Percentiles rank a stretch among this genome's conserved stretches.
phyloP scores from a whole-genome alignment of 192 early-diverging fungal species.

The Backusella australiensis region DNA sequence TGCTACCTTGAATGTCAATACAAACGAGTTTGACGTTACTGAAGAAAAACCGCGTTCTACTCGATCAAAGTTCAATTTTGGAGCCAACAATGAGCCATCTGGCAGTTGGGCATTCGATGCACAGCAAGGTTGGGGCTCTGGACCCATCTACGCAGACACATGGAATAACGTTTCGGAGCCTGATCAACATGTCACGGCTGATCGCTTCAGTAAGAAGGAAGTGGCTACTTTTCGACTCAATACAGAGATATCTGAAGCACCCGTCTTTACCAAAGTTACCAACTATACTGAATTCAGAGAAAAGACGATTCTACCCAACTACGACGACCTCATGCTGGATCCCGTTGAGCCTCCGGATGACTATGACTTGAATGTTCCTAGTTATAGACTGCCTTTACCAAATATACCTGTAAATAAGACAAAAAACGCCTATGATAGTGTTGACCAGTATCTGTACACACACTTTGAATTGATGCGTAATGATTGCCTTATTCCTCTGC shows the following conservation, averaged over 20 bases:
- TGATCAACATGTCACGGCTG: background rate
- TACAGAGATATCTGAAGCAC: conserved; percentile 11
- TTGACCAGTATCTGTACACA: conserved; percentile 50
- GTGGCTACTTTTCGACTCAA: conserved; percentile 9
- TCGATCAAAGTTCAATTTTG: conserved; percentile 15
- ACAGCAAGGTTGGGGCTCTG: background rate
- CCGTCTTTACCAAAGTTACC: conserved; percentile 14
- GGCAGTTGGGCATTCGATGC: background rate
- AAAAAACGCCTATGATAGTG: conserved; percentile 38
- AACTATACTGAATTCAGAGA: conserved; percentile 23
- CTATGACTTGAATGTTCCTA: background rate
- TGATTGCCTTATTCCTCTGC: conserved; percentile 51
- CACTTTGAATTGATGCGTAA: conserved; percentile 51
- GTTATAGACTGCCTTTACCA: conserved; percentile 16
- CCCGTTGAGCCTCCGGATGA: background rate
- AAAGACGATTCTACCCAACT: conserved; percentile 15
- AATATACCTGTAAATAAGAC: conserved; percentile 46
- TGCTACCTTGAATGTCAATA: conserved; percentile 11
- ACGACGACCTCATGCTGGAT: conserved; percentile 21
- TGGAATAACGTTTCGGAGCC: background rate
- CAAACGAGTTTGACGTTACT: conserved; percentile 10
- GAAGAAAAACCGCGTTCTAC: background rate
- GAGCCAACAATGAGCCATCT: background rate
- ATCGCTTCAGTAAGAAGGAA: background rate
- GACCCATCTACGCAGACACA: conserved; percentile 1